Base-by-base conservation (phyloP, 129 eudicot species). In the Pulicaria dysenterica region DNA sequence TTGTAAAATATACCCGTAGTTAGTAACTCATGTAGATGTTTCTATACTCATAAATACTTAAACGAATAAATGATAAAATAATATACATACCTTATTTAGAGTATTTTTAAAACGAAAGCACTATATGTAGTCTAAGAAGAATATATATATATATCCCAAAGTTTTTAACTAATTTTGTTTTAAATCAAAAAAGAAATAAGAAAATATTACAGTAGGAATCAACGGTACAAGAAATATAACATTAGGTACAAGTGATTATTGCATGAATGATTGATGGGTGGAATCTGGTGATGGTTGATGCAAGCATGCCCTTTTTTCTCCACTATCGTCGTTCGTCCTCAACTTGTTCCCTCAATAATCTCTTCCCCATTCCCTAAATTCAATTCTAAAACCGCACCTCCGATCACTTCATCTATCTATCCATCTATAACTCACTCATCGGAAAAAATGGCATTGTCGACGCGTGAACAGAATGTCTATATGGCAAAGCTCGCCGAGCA, bases 391-490 rank as follows among this genome's bases (percentile, higher is more conserved):
- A 36, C 50, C 36, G 7, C 8, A 41, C 2, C 50, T 40, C 31
- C 31, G 2, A 24, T 24, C 31, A 24, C 31, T 24, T 24, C 31
- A 24, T 24, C 31, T 3, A 63, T 63, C 50, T 63, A 49, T 63
- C 39, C 31, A 40, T n/a, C 67, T 24, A 40, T 10, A 13, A 41
- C 50, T 8, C 68, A 40, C 37, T 3, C 68, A 40, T 24, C 68
- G 50, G 68, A 38, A 63, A 43, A 43, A 41, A 63, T 63, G 68
- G 50, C 68, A 41, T 2, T 42, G 15, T 41, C 68, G 6, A 7
- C 37, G 7, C 68, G 68, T 8, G 68, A 63, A 40, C 68, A 63
- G 50, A 63, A 63, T n/a, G 68, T 63, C 37, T 63, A 63, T 49
- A 63, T 63, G 65, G 65, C 65, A 0, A 59, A 38, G 8, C 65